Evolutionary conservation across 2,329 filamentous ascomycete genomes (phyloP).

Genomic region (Aspergillus sp.): DNA sequence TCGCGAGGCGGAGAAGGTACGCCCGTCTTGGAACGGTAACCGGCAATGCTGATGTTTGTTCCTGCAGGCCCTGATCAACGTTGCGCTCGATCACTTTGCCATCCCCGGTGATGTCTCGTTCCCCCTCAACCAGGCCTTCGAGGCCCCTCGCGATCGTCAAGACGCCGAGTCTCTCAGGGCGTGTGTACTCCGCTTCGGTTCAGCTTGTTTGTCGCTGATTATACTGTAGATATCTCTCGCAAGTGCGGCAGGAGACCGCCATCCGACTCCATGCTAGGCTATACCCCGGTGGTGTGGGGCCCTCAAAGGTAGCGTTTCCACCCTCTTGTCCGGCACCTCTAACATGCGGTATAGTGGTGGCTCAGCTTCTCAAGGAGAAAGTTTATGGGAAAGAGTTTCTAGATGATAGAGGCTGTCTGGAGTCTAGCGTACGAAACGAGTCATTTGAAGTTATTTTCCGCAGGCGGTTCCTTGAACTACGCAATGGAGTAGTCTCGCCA

Average conservation of each 20-base stretch:
- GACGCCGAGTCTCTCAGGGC: slow-evolving; percentile 81
- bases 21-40: background rate
- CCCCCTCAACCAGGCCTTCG: slow-evolving; percentile 94
- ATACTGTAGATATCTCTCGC: slow-evolving; percentile 53
- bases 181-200: slow-evolving; percentile 44
- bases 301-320: slow-evolving; percentile 46
- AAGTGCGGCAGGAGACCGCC: slow-evolving; percentile 88
- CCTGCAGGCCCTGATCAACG: slow-evolving; percentile 72
- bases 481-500: background rate
- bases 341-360: slow-evolving; percentile 67
- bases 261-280: slow-evolving; percentile 72
- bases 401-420: slow-evolving; percentile 19
- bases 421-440: slow-evolving; percentile 13
- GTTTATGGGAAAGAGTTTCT: slow-evolving; percentile 96
- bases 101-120: slow-evolving; percentile 89
- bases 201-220: background rate
- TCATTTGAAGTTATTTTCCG: background rate
- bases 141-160: slow-evolving; percentile 74
- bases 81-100: slow-evolving; percentile 89
- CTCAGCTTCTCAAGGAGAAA: slow-evolving; percentile 97
- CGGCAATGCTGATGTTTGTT: slow-evolving; percentile 20
- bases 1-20: slow-evolving; percentile 57
- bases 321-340: too few relatives aligned
- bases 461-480: too few relatives aligned
- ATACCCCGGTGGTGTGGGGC: slow-evolving; percentile 65